These are phyloP conservation scores for Capsicum pubescens DNA, from an alignment of 257 asterid genomes.

Conservation along the genomic window DNA sequence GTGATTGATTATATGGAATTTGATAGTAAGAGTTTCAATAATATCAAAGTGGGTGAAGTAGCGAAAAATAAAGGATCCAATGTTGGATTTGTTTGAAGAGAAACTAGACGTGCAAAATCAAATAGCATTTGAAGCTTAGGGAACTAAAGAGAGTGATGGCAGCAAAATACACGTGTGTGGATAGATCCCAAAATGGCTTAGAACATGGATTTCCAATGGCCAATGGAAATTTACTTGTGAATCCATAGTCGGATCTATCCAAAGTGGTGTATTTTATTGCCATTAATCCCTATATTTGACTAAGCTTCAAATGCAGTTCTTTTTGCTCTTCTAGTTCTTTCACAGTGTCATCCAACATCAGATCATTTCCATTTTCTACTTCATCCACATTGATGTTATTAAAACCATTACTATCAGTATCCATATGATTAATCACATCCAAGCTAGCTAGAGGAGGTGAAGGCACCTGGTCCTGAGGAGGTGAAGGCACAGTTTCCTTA, in stretches of 20 bases:
- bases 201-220: too few species aligned
- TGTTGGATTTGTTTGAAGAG: too few species aligned
- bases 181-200: too few species aligned
- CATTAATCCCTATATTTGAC: constrained; percentile 59
- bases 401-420: constrained; percentile 27
- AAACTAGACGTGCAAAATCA: too few species aligned
- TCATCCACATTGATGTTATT: constrained; percentile 39
- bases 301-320: constrained; percentile 60
- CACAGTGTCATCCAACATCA: constrained; percentile 34
- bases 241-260: constrained; percentile 37
- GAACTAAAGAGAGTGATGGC: too few species aligned
- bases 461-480: neutral
- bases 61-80: too few species aligned
- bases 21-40: too few species aligned
- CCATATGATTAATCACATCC: constrained; percentile 14
- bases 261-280: constrained; percentile 34
- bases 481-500: constrained; percentile 28
- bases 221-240: too few species aligned
- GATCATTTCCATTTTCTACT: constrained; percentile 50
- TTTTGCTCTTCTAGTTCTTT: constrained; percentile 48
- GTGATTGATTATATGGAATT: too few species aligned
- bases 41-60: too few species aligned
- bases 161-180: too few species aligned
- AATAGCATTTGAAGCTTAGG: too few species aligned
- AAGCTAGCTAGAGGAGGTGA: neutral